phyloP scores from a whole-genome alignment of 805 yeast genomes.

The Clavispora vitiphila region DNA sequence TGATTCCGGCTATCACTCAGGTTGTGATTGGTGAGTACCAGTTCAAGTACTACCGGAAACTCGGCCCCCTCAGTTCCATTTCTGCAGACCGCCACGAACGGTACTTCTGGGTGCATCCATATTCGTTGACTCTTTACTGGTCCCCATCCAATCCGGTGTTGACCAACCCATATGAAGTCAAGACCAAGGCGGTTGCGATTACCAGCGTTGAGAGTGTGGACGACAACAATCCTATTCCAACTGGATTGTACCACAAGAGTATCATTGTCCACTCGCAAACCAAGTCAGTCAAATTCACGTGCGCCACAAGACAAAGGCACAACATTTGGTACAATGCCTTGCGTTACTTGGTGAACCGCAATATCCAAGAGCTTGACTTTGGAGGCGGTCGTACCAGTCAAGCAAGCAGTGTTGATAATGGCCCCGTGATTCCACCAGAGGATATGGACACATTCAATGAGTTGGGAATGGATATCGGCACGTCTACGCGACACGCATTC shows the following conservation, averaged over 20 bases:
- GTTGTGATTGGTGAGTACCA: slow-evolving; percentile 90
- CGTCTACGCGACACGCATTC: slow-evolving; percentile 15
- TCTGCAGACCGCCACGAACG: slow-evolving; percentile 84
- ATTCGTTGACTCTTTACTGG: slow-evolving; percentile 88
- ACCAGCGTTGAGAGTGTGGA: slow-evolving; percentile 71
- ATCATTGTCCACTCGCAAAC: slow-evolving; percentile 68
- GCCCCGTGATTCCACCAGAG: neutral
- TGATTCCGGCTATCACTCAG: slow-evolving; percentile 84
- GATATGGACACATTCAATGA: slow-evolving; percentile 4
- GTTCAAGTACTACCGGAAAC: slow-evolving; percentile 74
- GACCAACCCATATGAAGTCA: slow-evolving; percentile 58
- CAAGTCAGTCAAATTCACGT: slow-evolving; percentile 70
- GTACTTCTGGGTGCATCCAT: slow-evolving; percentile 96
- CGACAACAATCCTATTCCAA: slow-evolving; percentile 83
- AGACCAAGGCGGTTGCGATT: slow-evolving; percentile 77
- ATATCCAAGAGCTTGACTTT: slow-evolving; percentile 50
- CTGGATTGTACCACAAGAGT: slow-evolving; percentile 83
- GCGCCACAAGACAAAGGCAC: slow-evolving; percentile 83
- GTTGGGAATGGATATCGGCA: slow-evolving; percentile 10
- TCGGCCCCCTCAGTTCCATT: slow-evolving; percentile 69
- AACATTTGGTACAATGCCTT: slow-evolving; percentile 87
- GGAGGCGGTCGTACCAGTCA: slow-evolving; percentile 13
- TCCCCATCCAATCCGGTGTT: slow-evolving; percentile 73
- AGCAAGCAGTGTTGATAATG: neutral
- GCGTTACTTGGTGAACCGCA: slow-evolving; percentile 65